Base-by-base conservation (phyloP, 768 basidiomycete genomes). In the Amanita pseudoporphyria region DNA sequence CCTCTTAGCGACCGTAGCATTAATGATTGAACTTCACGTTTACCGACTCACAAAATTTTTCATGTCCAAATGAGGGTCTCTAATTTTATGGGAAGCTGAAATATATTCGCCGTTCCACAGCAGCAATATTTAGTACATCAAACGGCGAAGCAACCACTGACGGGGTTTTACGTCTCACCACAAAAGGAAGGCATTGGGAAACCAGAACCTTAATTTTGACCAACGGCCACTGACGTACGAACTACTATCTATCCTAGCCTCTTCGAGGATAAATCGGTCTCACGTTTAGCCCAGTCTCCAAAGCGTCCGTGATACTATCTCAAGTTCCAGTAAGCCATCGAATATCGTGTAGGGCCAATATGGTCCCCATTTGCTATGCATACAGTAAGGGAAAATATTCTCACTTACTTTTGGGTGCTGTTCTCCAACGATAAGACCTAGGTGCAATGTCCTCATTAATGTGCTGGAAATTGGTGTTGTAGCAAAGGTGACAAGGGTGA, bases 101-200 rank as follows among this genome's bases (percentile, higher is more conserved):
- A 33, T 3, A 45, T 18, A 22, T 32, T 19, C 16, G 9, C 18
- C 9, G 6, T 19, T 45, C 35, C 32, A 45, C 32, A 21, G 6
- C 18, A 9, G 16, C 18, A 31, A 9, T 16, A 45, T 9, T 30
- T 10, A 31, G 28, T 32, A 16, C 44, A 21, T 35, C 13, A 40
- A 5, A 9, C 4, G 19, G 38, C 6, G 19, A 40, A 19, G 19
- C 44, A 18, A 31, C 44, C 12, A n/a, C 44, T 13, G 12, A 35
- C 19, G 6, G 28, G 28, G 6, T 18, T 31, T 35, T 10, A 28
- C 41, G 26, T 18, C 45, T 16, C n/a, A 14, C 32, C 45, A 24
- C 13, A 47, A 47, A 47, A 38, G 45, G 45, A 47, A 47, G 24
- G 10, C 45, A 47, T 16, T 18, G 13, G 21, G 22, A 26, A 21